Conservation (phyloP, 441 rosid species). For the Viola pubescens region DNA sequence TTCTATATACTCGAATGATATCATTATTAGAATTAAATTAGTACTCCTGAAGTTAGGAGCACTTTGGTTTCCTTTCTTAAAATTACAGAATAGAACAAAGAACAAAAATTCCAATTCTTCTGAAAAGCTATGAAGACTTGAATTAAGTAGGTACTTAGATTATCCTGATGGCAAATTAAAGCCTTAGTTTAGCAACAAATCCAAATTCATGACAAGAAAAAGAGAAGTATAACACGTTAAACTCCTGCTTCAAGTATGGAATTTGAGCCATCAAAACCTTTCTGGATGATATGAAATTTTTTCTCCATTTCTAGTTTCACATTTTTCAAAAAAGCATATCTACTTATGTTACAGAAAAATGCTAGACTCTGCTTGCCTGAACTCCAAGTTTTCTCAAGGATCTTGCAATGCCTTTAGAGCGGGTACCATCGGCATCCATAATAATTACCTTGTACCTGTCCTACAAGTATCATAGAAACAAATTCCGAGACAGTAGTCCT, state of each 20-base stretch:
- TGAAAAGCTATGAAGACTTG: too few species aligned
- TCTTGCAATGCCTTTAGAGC: slow-evolving; percentile 86
- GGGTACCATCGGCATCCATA: slow-evolving; percentile 87
- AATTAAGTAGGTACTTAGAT: too few species aligned
- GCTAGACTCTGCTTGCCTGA: slow-evolving; percentile 46
- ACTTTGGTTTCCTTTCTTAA: too few species aligned
- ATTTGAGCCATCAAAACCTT: too few species aligned
- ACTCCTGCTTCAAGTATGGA: too few species aligned
- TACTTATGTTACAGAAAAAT: slow-evolving; percentile 3
- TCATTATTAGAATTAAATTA: too few species aligned
- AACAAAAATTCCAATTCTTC: too few species aligned
- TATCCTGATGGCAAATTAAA: too few species aligned
- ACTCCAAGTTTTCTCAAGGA: slow-evolving; percentile 81
- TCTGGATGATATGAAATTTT: background rate
- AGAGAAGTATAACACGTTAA: background rate
- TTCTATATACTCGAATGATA: too few species aligned
- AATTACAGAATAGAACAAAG: too few species aligned
- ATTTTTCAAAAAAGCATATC: slow-evolving; percentile 1
- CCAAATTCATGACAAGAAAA: background rate
- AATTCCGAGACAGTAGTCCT: slow-evolving; percentile 26
- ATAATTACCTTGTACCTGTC: slow-evolving; percentile 93
- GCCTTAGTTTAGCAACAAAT: background rate
- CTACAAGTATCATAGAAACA: slow-evolving; percentile 52
- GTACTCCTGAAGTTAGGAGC: too few species aligned
- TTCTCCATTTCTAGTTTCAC: slow-evolving; percentile 7